phyloP scores from a whole-genome alignment of 305 asterid species.

The Andrographis paniculata region DNA sequence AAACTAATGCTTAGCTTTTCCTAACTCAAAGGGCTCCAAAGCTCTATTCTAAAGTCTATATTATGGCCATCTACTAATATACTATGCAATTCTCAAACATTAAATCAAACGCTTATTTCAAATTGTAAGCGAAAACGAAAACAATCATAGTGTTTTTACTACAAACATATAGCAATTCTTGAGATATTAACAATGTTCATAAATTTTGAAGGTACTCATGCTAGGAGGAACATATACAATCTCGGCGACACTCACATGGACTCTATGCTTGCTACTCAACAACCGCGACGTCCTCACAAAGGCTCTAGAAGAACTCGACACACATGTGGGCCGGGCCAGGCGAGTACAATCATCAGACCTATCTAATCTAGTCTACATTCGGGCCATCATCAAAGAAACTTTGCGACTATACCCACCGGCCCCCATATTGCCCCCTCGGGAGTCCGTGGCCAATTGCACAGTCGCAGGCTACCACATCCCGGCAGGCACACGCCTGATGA shows the following conservation, averaged over 20 bases:
- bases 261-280: conserved; percentile 24
- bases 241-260: conserved; percentile 24
- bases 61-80: too few species aligned
- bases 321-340: conserved; percentile 16
- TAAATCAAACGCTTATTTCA: conserved; percentile 8
- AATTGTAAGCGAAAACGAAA: conserved; percentile 15
- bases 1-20: too few species aligned
- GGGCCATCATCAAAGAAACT: conserved; percentile 34
- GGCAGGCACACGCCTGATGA: conserved; percentile 23
- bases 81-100: too few species aligned
- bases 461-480: conserved; percentile 32
- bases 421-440: conserved; percentile 7
- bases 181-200: too few species aligned
- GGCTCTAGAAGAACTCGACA: conserved; percentile 27
- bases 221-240: conserved; percentile 17
- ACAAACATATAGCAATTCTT: too few species aligned
- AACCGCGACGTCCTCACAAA: conserved; percentile 14
- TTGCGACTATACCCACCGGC: conserved; percentile 23
- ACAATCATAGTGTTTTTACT: too few species aligned
- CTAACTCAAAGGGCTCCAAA: too few species aligned
- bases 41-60: too few species aligned
- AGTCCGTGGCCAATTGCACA: conserved; percentile 21
- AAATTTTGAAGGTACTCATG: too few species aligned
- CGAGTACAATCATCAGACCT: conserved; percentile 25
- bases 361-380: conserved; percentile 22